These are phyloP conservation scores for Pulicaria dysenterica DNA, from an alignment of 129 eudicot genomes.

Conservation along the genomic window DNA sequence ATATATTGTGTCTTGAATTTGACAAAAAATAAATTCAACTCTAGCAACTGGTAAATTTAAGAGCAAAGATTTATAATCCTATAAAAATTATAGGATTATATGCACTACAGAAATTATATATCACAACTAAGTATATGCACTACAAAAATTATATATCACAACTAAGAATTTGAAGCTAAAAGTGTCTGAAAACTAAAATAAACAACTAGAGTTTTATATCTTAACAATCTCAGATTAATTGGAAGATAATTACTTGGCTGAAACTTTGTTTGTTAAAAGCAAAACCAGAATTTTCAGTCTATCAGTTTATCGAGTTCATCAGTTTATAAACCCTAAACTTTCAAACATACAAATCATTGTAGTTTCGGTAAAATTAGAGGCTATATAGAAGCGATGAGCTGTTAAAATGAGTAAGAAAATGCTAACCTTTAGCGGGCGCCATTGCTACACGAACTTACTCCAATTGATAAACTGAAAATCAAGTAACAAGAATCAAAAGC, in stretches of 20 bases:
- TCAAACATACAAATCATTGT: not conserved
- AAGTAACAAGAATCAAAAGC: not conserved
- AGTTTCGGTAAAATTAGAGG: not conserved
- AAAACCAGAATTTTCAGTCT: too few relatives aligned
- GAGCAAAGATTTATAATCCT: too few relatives aligned
- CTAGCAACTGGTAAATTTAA: too few relatives aligned
- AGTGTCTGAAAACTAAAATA: not conserved
- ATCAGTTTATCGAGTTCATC: too few relatives aligned
- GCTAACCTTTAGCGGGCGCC: conserved; percentile 35
- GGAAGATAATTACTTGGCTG: not conserved
- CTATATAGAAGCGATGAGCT: not conserved
- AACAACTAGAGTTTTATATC: not conserved
- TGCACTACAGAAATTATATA: too few relatives aligned
- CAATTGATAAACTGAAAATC: conserved; percentile 17
- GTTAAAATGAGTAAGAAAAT: not conserved
- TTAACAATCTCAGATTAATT: not conserved
- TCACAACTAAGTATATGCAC: too few relatives aligned
- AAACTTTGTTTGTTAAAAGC: not conserved
- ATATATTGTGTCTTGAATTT: too few relatives aligned
- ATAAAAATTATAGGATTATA: too few relatives aligned
- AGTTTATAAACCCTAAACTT: not conserved
- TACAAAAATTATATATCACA: too few relatives aligned
- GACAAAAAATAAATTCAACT: too few relatives aligned
- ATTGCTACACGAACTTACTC: conserved; percentile 14
- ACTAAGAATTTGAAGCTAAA: too few relatives aligned